Base-by-base conservation (phyloP, 352 stramenopile species). In the Blastocystis sp. region DNA sequence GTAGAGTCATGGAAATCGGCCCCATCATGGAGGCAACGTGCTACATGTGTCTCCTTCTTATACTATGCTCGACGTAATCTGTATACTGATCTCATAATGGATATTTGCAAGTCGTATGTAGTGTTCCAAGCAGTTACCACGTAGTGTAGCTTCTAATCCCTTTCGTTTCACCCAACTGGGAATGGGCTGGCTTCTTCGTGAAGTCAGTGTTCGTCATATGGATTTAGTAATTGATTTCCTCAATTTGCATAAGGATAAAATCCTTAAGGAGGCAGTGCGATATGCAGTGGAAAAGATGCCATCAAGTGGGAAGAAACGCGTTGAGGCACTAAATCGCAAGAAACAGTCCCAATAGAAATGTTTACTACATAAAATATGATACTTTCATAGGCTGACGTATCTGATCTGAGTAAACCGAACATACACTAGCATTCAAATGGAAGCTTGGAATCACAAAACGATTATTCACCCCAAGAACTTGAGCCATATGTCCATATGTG, bases 251-350 rank as follows among this genome's bases (percentile, higher is more conserved):
- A n/a, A 84, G 30, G 53, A 66, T 3, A n/a, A 68, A 22, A 44
- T 84, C 13, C 66, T 42, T 15, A 33, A 44, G 35, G 73, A 84
- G 30, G 73, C 73, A 13, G 73, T 68, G 17, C 73, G 73, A 11
- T 84, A 84, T 42, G 73, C 73, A 9, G 51, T 42, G 73, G 73
- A 84, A 56, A 84, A 84, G 56, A 84, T 84, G 73, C 44, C 13
- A 57, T 51, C 73, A 33, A 68, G 19, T n/a, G 44, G 54, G 7
- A 68, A 68, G 53, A 68, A 24, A 17, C 22, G 35, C 19, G 73
- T 84, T 4, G 7, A 84, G 11, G 22, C 44, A 22, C 7, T 78
- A 11, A 56, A 57, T 6, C 54, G 44, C 13, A n/a, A 9, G 27
- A 70, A 70, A 37, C 6, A 70, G 15, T n/a, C 33, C 1, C 24